Conservation (phyloP, 1,139 yeast species). For the Hyphopichia pseudoburtonii region DNA sequence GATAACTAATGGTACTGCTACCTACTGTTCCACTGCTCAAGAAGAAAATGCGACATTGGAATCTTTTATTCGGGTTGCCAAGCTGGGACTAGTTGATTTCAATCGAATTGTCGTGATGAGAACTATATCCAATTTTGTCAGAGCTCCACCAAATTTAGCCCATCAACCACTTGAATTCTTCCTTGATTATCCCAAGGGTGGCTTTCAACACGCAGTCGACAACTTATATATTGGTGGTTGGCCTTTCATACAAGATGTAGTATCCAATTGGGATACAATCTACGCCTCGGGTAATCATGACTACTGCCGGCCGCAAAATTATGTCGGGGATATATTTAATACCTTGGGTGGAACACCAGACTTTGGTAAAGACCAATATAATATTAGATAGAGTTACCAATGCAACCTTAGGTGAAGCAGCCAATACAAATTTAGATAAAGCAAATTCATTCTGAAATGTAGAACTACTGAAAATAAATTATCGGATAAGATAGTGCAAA, state of each 20-base stretch:
- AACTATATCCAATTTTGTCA: constrained; percentile 61
- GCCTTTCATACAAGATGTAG: constrained; percentile 55
- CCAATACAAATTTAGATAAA: too few species aligned
- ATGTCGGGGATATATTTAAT: constrained; percentile 60
- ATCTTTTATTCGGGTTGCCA: constrained; percentile 55
- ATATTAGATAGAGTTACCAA: constrained; percentile 19
- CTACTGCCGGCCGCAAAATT: constrained; percentile 44
- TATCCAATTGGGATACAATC: constrained; percentile 44
- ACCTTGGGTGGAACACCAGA: constrained; percentile 44
- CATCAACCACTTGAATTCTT: constrained; percentile 51
- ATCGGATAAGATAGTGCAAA: too few species aligned
- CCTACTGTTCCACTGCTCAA: constrained; percentile 63
- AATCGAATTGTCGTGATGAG: constrained; percentile 60
- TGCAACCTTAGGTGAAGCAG: too few species aligned
- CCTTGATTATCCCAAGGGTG: constrained; percentile 52
- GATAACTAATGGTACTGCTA: constrained; percentile 59
- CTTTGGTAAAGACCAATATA: constrained; percentile 23
- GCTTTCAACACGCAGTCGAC: constrained; percentile 46
- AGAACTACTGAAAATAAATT: too few species aligned
- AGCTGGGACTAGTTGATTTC: constrained; percentile 55
- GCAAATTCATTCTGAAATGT: too few species aligned
- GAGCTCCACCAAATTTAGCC: constrained; percentile 49
- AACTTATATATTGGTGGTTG: constrained; percentile 57
- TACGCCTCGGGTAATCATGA: constrained; percentile 41
- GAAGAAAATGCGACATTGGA: constrained; percentile 70